Evolutionary conservation across 768 basidiomycete genomes (phyloP).

Genomic region (Tylopilus subfusipes): DNA sequence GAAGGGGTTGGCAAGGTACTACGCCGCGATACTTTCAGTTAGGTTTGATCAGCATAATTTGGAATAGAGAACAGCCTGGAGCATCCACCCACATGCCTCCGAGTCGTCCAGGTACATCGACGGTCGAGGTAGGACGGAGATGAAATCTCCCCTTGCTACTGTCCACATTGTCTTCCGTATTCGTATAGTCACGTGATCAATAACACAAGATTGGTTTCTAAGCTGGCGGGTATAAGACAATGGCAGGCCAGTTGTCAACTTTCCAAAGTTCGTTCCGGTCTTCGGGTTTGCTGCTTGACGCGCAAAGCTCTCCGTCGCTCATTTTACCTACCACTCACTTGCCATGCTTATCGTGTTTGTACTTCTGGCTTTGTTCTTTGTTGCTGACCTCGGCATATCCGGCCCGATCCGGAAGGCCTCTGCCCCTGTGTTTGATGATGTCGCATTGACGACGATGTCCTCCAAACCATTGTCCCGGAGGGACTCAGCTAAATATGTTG

Average conservation of each 20-base stretch:
- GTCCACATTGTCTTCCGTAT: neutral
- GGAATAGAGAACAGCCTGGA: no score
- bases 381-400: constrained; percentile 5
- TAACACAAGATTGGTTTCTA: neutral
- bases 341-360: constrained; percentile 14
- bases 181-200: neutral
- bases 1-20: no score
- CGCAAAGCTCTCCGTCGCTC: constrained; percentile 12
- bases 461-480: constrained; percentile 7
- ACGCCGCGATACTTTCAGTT: no score
- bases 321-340: constrained; percentile 15
- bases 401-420: constrained; percentile 11
- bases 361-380: constrained; percentile 10
- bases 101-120: neutral
- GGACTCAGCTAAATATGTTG: constrained; percentile 41
- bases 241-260: neutral
- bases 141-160: neutral
- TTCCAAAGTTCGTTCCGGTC: neutral
- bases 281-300: constrained; percentile 15
- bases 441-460: constrained; percentile 1
- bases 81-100: no score
- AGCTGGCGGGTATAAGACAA: neutral
- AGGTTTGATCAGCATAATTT: no score
- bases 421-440: neutral
- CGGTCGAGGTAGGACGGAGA: neutral